Evolutionary conservation across 441 rosid species (phyloP), one percentile per base, ranked within the genome.

Genomic region (Dalechampia spathulata): DNA sequence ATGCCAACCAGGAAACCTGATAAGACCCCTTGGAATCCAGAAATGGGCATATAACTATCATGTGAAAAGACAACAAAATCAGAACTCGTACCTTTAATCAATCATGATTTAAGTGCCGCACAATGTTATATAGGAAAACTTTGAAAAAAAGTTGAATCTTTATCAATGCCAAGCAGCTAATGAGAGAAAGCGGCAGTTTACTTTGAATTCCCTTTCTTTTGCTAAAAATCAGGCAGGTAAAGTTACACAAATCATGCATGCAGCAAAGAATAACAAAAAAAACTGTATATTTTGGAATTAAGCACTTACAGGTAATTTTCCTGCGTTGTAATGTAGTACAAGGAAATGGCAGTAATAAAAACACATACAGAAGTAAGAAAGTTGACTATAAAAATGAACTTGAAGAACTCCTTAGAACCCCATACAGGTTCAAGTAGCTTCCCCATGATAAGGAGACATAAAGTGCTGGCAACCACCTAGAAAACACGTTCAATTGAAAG

Each of bases 331-430:
- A 82, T 69, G 80, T 93, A 93, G 83, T 93, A 93, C 69, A 93
- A 74, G 61, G 87, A 78, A 69, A 93, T 82, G 51, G 87, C 91
- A 55, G 96, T 87, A 37, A 82, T 61, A 49, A 93, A 93, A 66
- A 90, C 87, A 41, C 93, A 85, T 32, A 90, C 65, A 22, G 89
- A 93, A 5, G 93, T 81, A 32, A 87, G 80, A 50, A 90, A 67
- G 85, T 93, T 90, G 50, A 85, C 81, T 11, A 90, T 55, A 66
- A 90, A 84, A 63, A 87, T 77, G 82, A 93, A 93, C 85, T 90
- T 87, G 75, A 90, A 77, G 75, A 93, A 87, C 73, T 90, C 97
- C 81, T 75, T 87, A 49, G 97, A 75, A 69, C 99, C 99, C 99
- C 97, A 87, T 4, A 93, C 80, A 25, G 96, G 97, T 63, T 90